Base-by-base conservation (phyloP, 768 basidiomycete species). In the Hemileccinum rubropunctum region DNA sequence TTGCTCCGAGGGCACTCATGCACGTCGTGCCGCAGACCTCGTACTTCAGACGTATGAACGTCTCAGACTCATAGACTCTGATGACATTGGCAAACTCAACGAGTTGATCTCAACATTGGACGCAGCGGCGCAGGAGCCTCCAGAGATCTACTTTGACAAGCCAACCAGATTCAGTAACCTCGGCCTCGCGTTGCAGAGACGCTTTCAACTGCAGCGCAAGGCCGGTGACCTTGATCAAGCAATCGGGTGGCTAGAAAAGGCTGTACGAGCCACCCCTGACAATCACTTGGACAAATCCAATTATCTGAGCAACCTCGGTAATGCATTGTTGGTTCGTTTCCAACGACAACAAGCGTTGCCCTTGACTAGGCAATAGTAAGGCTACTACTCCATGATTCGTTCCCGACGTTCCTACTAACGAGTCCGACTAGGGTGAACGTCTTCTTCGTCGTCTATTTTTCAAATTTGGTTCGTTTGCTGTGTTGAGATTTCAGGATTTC, bases 11-110 rank as follows among this genome's bases (percentile, higher is more conserved):
- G 38, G 37, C 3, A 54, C 28, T n/a, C 45, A 54, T 23, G 33
- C n/a, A n/a, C 42, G 38, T 9, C 52, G 33, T 3, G 47, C 47
- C 1, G 47, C 38, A 27, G 42, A 49, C 13, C 52, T 53, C 33
- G 27, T 49, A 1, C 27, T 41, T 3, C 47, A 53, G 17, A 53
- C 52, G 0, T 46, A 47, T 12, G 18, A 28, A 34, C 18, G 37
- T 6, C n/a, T 8, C 23, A 21, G 1, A 23, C 30, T 54, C 12
- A 3, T 23, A 14, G 23, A 37, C 26, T 33, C 37, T 3, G 18
- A 13, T 12, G 11, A 27, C 30, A 4, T 44, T n/a, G 33, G 1
- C 18, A 26, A 53, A 8, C 26, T 53, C 10, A 26, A 49, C 20
- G 27, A 20, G 10, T 15, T 53, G 1, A 27, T 45, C 27, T 28